These are phyloP conservation scores for Mycena olivaceomarginata DNA, from an alignment of 768 basidiomycete genomes.

Conservation along the genomic window DNA sequence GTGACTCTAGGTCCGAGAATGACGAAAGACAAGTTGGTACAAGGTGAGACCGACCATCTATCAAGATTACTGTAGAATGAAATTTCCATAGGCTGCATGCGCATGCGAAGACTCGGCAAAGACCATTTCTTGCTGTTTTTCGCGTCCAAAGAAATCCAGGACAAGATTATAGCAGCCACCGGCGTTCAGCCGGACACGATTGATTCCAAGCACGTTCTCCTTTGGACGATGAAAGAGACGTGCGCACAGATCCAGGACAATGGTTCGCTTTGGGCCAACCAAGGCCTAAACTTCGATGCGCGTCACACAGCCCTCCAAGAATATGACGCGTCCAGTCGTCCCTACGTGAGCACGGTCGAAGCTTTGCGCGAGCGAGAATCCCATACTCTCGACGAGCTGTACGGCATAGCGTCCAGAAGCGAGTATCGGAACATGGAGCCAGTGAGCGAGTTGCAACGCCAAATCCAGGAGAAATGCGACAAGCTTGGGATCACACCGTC, in stretches of 20 bases:
- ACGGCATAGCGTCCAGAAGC: slow-evolving; percentile 1
- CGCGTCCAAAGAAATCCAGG: slow-evolving; percentile 26
- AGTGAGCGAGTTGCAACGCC: not conserved
- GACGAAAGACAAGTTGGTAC: slow-evolving; percentile 70
- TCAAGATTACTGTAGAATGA: not conserved
- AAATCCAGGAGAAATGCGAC: slow-evolving; percentile 5
- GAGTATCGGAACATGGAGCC: not conserved
- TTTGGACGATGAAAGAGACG: slow-evolving; percentile 28
- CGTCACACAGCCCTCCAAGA: slow-evolving; percentile 23
- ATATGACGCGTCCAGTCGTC: not conserved
- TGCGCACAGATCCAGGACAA: slow-evolving; percentile 25
- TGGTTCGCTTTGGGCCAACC: slow-evolving; percentile 36
- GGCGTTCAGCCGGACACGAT: not conserved
- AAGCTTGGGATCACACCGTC: slow-evolving; percentile 10
- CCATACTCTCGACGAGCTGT: slow-evolving; percentile 31
- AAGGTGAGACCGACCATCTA: slow-evolving; percentile 59
- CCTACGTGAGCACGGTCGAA: not conserved
- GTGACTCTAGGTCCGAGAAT: slow-evolving; percentile 71
- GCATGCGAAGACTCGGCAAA: slow-evolving; percentile 69
- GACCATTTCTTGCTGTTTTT: slow-evolving; percentile 59
- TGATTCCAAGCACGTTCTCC: slow-evolving; percentile 29
- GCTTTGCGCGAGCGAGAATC: slow-evolving; percentile 27
- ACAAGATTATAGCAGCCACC: slow-evolving; percentile 19
- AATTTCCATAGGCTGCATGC: slow-evolving; percentile 67
- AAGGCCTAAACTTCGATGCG: slow-evolving; percentile 32